Evolutionary conservation across 139 green algal species (phyloP).

Genomic region (Auxenochlorella protothecoides): DNA sequence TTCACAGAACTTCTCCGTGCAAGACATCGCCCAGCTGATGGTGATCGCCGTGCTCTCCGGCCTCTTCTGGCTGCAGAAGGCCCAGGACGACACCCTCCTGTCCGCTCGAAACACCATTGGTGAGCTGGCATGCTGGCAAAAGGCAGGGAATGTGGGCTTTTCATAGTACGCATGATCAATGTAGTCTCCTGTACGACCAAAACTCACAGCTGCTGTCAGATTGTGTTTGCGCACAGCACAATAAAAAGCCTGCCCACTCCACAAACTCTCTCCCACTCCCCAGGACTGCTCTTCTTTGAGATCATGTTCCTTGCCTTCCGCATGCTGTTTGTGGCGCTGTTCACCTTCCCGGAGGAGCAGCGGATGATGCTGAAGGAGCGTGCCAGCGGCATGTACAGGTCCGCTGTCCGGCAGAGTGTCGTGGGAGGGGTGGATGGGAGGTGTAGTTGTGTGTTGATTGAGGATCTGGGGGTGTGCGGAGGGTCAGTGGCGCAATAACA

Average conservation of each 20-base stretch:
- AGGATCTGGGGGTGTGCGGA: too few relatives aligned
- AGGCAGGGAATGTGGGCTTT: too few relatives aligned
- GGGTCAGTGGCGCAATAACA: too few relatives aligned
- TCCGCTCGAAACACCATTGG: neutral
- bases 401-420: too few relatives aligned
- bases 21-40: slow-evolving; percentile 23
- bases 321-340: slow-evolving; percentile 37
- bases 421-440: neutral
- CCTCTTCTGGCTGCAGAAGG: slow-evolving; percentile 38
- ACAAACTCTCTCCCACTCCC: neutral
- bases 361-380: slow-evolving; percentile 52
- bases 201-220: too few relatives aligned
- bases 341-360: slow-evolving; percentile 45
- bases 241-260: too few relatives aligned
- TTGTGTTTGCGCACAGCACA: too few relatives aligned
- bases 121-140: too few relatives aligned
- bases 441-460: too few relatives aligned
- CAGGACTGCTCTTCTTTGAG: slow-evolving; percentile 49
- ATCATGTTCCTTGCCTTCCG: slow-evolving; percentile 41
- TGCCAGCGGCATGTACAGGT: slow-evolving; percentile 63
- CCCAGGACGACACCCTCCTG: slow-evolving; percentile 16
- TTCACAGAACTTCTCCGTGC: slow-evolving; percentile 22
- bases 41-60: slow-evolving; percentile 26
- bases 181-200: too few relatives aligned
- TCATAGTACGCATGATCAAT: too few relatives aligned